phyloP scores from a whole-genome alignment of 805 yeast genomes.

The Candida coleopterorum region DNA sequence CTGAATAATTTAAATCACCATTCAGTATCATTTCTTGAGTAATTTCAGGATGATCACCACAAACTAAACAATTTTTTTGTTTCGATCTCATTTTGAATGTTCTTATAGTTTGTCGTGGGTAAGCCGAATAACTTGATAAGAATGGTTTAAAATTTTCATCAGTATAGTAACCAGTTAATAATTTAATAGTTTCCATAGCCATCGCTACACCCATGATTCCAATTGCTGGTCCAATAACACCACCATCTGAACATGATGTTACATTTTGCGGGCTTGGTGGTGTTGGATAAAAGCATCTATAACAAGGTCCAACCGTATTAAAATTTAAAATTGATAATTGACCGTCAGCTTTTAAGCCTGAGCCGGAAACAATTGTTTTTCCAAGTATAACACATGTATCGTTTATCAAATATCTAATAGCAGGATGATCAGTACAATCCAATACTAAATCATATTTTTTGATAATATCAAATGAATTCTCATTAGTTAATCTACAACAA shows the following conservation, averaged over 20 bases:
- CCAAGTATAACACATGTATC: constrained; percentile 72
- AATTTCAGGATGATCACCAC: constrained; percentile 53
- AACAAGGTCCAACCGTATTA: constrained; percentile 73
- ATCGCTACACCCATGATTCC: constrained; percentile 86
- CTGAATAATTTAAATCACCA: constrained; percentile 55
- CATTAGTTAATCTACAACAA: constrained; percentile 44
- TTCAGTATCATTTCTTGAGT: constrained; percentile 41
- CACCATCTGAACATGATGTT: constrained; percentile 86
- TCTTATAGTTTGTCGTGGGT: constrained; percentile 60
- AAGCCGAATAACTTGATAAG: constrained; percentile 63
- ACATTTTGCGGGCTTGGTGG: constrained; percentile 87
- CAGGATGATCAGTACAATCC: constrained; percentile 95
- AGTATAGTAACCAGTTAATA: constrained; percentile 53
- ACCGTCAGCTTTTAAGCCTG: constrained; percentile 90
- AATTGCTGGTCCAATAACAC: constrained; percentile 93
- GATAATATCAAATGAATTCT: constrained; percentile 62
- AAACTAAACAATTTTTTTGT: constrained; percentile 55
- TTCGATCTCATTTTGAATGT: constrained; percentile 75
- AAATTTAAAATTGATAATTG: constrained; percentile 77
- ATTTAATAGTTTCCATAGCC: constrained; percentile 82
- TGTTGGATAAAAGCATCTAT: constrained; percentile 84
- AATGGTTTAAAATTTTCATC: constrained; percentile 59
- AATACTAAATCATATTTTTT: constrained; percentile 67
- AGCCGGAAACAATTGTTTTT: constrained; percentile 80
- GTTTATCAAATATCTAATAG: constrained; percentile 77